Percentiles rank a stretch among this genome's conserved stretches.
Conservation (phyloP, 257 asterid species). For the Buddleja alternifolia region DNA sequence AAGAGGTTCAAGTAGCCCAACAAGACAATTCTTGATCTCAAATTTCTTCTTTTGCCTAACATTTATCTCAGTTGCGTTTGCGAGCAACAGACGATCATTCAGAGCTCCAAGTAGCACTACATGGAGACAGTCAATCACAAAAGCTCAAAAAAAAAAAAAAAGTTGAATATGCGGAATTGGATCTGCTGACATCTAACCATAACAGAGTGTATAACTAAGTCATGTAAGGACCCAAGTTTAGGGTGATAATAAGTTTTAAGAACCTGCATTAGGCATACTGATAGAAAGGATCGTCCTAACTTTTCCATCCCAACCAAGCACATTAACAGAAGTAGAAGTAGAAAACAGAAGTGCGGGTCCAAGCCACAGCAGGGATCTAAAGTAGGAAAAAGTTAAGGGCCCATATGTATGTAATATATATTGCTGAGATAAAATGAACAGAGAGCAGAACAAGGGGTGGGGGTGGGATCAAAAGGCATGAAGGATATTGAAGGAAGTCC, state of each 20-base stretch:
- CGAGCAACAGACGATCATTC: constrained; percentile 91
- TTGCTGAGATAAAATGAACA: constrained; percentile 21
- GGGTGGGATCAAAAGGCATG: constrained; percentile 16
- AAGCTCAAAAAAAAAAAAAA: constrained; percentile 33
- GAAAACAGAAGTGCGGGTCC: constrained; percentile 99
- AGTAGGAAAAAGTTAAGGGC: constrained; percentile 76
- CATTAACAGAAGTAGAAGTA: constrained; percentile 79
- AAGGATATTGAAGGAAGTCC: constrained; percentile 99
- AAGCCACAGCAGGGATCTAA: constrained; percentile 96
- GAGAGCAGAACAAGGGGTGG: background rate
- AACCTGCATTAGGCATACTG: constrained; percentile 97
- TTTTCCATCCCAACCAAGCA: constrained; percentile 99
- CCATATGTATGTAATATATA: constrained; percentile 32
- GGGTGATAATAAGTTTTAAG: constrained; percentile 26
- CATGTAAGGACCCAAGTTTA: constrained; percentile 14
- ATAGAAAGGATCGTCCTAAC: constrained; percentile 92
- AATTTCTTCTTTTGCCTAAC: constrained; percentile 92
- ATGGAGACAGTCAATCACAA: constrained; percentile 31
- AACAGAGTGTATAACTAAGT: background rate
- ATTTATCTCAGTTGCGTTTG: constrained; percentile 82
- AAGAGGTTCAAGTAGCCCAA: constrained; percentile 98
- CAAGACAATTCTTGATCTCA: constrained; percentile 90
- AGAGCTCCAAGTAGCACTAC: constrained; percentile 94
- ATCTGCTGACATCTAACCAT: constrained; percentile 16
- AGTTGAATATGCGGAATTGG: constrained; percentile 23